These are phyloP conservation scores for Tylopilus sp. DNA, from an alignment of 768 basidiomycete genomes.

Conservation along the genomic window DNA sequence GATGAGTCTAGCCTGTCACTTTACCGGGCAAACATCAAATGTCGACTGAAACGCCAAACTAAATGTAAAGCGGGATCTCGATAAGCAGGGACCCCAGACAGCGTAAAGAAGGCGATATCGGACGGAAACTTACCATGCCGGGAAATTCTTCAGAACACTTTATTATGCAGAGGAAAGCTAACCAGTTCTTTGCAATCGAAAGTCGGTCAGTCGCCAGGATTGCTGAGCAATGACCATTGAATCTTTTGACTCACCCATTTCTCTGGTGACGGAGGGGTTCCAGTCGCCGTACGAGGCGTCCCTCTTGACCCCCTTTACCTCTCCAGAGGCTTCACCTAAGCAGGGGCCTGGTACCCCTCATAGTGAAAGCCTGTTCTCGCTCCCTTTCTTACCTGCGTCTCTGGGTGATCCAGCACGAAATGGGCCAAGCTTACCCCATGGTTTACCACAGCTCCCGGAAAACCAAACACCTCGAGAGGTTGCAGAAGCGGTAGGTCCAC, in stretches of 20 bases:
- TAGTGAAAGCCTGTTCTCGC: constrained; percentile 6
- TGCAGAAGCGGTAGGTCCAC: constrained; percentile 23
- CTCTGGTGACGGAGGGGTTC: neutral
- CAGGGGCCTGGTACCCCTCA: neutral
- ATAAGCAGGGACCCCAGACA: neutral
- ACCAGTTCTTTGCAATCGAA: neutral
- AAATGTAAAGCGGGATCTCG: neutral
- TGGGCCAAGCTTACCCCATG: constrained; percentile 16
- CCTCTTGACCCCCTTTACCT: constrained; percentile 11
- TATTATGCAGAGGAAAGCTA: neutral
- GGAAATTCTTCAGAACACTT: neutral
- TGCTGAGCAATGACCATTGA: constrained; percentile 2
- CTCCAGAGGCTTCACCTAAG: constrained; percentile 1
- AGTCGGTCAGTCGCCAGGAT: neutral
- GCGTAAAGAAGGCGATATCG: neutral
- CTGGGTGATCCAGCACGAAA: constrained; percentile 19
- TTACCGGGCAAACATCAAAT: neutral
- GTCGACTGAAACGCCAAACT: neutral
- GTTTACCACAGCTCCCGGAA: constrained; percentile 21
- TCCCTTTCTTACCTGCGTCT: constrained; percentile 17
- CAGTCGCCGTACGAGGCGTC: constrained; percentile 7
- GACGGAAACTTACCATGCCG: neutral
- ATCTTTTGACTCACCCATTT: neutral
- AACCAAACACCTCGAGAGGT: constrained; percentile 21
- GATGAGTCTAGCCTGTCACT: neutral